Conservation (phyloP, 768 basidiomycete genomes). For the Hericium erinaceus region DNA sequence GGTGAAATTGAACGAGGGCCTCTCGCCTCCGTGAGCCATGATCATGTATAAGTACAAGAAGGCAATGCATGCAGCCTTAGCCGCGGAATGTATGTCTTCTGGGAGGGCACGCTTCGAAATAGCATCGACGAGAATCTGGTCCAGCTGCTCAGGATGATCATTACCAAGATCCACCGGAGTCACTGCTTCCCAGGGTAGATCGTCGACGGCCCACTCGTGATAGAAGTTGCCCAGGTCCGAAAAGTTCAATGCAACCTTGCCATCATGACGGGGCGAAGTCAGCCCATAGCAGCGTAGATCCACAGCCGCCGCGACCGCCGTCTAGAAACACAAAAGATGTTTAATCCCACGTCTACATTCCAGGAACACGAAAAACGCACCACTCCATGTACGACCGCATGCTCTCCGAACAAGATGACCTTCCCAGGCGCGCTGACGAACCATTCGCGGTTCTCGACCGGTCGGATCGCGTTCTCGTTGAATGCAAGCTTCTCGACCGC, state of each 20-base stretch:
- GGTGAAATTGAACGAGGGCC: slow-evolving; percentile 71
- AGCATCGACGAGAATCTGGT: slow-evolving; percentile 64
- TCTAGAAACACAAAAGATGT: slow-evolving; percentile 33
- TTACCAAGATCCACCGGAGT: slow-evolving; percentile 42
- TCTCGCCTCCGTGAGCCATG: slow-evolving; percentile 47
- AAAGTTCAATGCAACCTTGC: slow-evolving; percentile 66
- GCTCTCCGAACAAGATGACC: slow-evolving; percentile 96
- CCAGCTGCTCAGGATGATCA: slow-evolving; percentile 56
- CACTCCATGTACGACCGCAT: slow-evolving; percentile 95
- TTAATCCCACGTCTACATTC: neutral
- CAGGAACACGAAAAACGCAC: slow-evolving; percentile 39
- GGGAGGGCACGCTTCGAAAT: slow-evolving; percentile 42
- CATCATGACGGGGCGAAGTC: slow-evolving; percentile 64
- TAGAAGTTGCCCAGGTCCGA: slow-evolving; percentile 71
- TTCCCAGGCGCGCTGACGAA: slow-evolving; percentile 95
- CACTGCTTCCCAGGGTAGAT: slow-evolving; percentile 72
- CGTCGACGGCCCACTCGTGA: slow-evolving; percentile 71
- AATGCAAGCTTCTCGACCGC: slow-evolving; percentile 63
- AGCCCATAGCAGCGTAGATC: slow-evolving; percentile 93
- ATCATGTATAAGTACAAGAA: slow-evolving; percentile 94
- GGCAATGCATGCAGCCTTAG: slow-evolving; percentile 48
- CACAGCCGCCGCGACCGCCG: slow-evolving; percentile 90
- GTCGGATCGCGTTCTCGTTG: slow-evolving; percentile 17
- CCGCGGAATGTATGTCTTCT: slow-evolving; percentile 23
- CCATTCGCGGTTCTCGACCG: slow-evolving; percentile 47